Base-by-base conservation (phyloP, 805 yeast species). In the Hanseniaspora singularis region DNA sequence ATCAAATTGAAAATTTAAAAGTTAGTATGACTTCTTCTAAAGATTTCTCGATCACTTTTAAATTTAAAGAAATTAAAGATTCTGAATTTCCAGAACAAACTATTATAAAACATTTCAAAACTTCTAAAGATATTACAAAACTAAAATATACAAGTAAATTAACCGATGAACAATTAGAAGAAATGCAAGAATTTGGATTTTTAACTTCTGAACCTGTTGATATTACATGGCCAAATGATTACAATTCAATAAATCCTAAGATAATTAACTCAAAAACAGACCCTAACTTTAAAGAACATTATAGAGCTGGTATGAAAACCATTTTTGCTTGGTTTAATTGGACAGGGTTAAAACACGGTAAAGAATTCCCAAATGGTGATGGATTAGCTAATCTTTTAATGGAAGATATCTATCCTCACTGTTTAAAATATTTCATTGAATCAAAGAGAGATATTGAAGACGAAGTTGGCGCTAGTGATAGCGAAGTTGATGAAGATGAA, bases 261-360 rank as follows among this genome's bases (percentile, higher is more conserved):
- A 54, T 62, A 38, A 70, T 80, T 37, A 67, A 69, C 41, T 63
- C 66, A 34, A 65, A 68, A 33, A 67, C 69, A 26, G 64, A 76
- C 37, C 54, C 67, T n/a, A 74, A 70, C 18, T 78, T 76, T 36
- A 79, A 79, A 60, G 76, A 71, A 54, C 66, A 67, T 48, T 81
- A 81, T 57, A 64, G 88, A 49, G 57, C 68, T 16, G 88, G 88
- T 4, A 80, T 80, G 86, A 79, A 79, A 57, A 77, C 89, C 12
- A 81, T 89, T 56, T 88, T 89, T 62, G 80, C 86, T 5, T 88
- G 88, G 79, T 88, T 87, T 58, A 67, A 68, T 40, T 87, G 94
- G 88, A 81, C 92, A 0, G 95, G 94, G 0, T 60, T 64, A 30
- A 79, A 78, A 52, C 81, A 85, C 1, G 82, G 85, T 1, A 83